phyloP scores from a whole-genome alignment of 2,329 filamentous ascomycete species.

The Fusarium incarnatum region DNA sequence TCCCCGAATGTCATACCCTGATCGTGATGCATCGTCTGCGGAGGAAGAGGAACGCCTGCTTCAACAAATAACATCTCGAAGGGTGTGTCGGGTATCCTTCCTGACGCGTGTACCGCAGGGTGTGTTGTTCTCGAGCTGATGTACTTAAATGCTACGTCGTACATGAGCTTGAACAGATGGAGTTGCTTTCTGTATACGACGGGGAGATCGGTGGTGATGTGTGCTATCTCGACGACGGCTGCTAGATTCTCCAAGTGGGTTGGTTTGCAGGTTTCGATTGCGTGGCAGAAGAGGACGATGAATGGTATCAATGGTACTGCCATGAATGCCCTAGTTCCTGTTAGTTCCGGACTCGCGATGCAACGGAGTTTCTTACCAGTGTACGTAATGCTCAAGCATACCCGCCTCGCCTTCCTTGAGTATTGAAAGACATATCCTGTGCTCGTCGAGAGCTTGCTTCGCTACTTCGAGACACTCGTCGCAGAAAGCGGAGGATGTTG shows the following conservation, averaged over 20 bases:
- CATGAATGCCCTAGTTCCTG: slow-evolving; percentile 8
- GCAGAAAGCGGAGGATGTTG: neutral
- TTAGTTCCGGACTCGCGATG: too few species aligned
- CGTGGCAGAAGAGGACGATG: slow-evolving; percentile 13
- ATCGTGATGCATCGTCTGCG: neutral
- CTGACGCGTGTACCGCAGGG: neutral
- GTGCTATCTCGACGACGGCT: slow-evolving; percentile 1
- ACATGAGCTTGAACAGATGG: slow-evolving; percentile 7
- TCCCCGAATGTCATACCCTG: neutral
- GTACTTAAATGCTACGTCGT: slow-evolving; percentile 10
- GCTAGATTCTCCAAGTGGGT: neutral
- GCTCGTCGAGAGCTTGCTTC: slow-evolving; percentile 2
- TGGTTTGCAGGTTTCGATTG: slow-evolving; percentile 14
- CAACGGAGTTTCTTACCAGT: too few species aligned
- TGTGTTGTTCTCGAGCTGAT: neutral
- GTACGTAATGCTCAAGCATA: neutral
- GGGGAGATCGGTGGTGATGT: neutral
- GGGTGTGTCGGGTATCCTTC: slow-evolving; percentile 4
- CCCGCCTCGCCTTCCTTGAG: neutral
- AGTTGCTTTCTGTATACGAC: slow-evolving; percentile 14
- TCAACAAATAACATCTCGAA: slow-evolving; percentile 20
- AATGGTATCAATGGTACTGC: slow-evolving; percentile 6
- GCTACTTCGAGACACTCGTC: neutral
- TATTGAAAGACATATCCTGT: neutral
- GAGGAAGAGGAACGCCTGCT: neutral